Base-by-base conservation (phyloP, 139 green algal genomes). In the Chlorella sp. region DNA sequence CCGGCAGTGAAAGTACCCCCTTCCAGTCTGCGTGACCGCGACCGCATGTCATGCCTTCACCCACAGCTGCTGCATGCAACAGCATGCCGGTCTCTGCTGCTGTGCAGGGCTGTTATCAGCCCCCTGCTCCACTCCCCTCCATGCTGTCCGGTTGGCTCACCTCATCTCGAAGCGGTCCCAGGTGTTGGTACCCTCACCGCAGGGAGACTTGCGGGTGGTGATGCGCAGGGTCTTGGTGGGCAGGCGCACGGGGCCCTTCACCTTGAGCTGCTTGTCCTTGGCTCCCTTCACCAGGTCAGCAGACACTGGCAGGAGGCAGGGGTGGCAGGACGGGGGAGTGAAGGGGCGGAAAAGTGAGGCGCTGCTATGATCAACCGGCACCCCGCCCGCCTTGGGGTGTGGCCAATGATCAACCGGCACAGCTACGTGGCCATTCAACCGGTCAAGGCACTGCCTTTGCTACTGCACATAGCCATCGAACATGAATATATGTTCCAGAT, bases 151-250 rank as follows among this genome's bases (percentile, higher is more conserved):
- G 49, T 51, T 26, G 31, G 50, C 77, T 72, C 62, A 90, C 86
- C 94, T 85, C 91, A 99, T 93, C 90, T 98, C 92, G 71, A 97
- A 97, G 62, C 88, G 75, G 79, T 99, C 95, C 81, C 67, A 99
- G 65, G 95, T 99, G 92, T 99, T 98, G 84, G 95, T 99, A 90
- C 95, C 96, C 83, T 99, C 89, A 88, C 96, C 96, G 81, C 88
- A 98, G 36, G 96, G 96, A 1, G 93, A 95, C 91, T 99, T 99
- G 80, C 96, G 89, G n/a, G 91, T 97, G 77, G 93, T 98, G 84
- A 98, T 93, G 69, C 84, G 84, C 75, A 99, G 88, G 27, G 87
- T 88, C 89, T 98, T 98, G 74, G 96, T 99, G 80, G 96, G 96
- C 90, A 99, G 94, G 81, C 96, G 88, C 74, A 99, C 94, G 34